A percentile compares a stretch with the other conserved stretches of the same genome.
phyloP scores from a whole-genome alignment of 768 basidiomycete species.

The Leccinum longicurvipes region DNA sequence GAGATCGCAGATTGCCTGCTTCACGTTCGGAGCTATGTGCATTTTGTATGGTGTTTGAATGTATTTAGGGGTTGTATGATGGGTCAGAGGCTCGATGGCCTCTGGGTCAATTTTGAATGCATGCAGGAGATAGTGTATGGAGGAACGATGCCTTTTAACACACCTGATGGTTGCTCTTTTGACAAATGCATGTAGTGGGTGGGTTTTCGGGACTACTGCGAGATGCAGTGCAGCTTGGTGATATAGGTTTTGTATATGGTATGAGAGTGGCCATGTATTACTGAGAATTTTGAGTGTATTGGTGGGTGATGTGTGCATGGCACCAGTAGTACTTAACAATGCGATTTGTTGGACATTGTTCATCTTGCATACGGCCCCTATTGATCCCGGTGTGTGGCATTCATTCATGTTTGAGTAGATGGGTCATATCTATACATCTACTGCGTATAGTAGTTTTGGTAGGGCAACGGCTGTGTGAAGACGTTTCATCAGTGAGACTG shows the following conservation, averaged over 20 bases:
- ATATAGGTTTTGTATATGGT: background rate
- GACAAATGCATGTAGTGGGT: background rate
- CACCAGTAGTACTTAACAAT: background rate
- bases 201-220: background rate
- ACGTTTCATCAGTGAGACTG: background rate
- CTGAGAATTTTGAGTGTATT: background rate
- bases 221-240: background rate
- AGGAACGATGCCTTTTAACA: background rate
- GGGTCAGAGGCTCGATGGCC: background rate
- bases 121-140: background rate
- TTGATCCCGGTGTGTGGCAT: background rate
- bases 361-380: background rate
- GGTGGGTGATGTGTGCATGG: background rate
- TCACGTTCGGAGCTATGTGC: background rate
- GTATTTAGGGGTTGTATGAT: background rate
- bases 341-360: background rate
- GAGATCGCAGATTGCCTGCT: no score
- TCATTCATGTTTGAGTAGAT: background rate
- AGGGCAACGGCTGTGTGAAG: background rate
- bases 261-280: background rate
- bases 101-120: background rate
- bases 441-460: background rate
- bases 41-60: background rate
- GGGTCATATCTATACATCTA: background rate
- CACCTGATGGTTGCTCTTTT: background rate